Base-by-base conservation (phyloP, 352 stramenopile genomes). In the Pythium monospermum region DNA sequence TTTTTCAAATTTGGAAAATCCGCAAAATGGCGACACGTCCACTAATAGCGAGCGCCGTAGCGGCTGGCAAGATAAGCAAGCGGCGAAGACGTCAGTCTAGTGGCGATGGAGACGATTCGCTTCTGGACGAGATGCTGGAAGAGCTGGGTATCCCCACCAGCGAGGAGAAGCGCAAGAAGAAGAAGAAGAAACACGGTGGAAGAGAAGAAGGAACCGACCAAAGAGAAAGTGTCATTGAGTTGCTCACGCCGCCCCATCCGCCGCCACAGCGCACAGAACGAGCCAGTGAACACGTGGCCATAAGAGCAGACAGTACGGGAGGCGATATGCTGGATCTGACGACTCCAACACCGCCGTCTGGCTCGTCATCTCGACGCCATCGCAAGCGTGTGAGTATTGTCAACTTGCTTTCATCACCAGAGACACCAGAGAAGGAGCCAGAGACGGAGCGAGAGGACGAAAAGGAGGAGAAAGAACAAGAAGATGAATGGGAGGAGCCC, bases 371-470 rank as follows among this genome's bases (percentile, higher is more conserved):
- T 8, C 25, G 36, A 12, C n/a, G 23, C 28, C 28, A 18, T n/a
- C 28, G 3, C 33, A 12, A 27, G 19, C 49, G 53, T 49, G 6
- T 52, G 41, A 73, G 57, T 22, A 40, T 83, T 33, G 76, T 87
- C 5, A 65, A 83, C 46, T 48, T 87, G 49, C 73, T 71, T 18
- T 73, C 64, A 6, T 68, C 60, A 15, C 59, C 64, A 4, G 39
- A 71, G 44, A 19, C 50, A 15, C 18, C 39, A 28, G 48, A 48
- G 18, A 23, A 19, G 18, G 37, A 44, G 37, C 19, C 16, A 23
- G 28, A 44, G 37, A 44, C 37, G 6, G 37, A 44, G 6, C 19
- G 28, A 28, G 21, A 28, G 10, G 30, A 35, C 13, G 30, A 35
- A n/a, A 25, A 47, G 21, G 28, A 30, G 11, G 5, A 44, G 19